These are phyloP conservation scores for Paramecium sexaurelia DNA, from an alignment of 73 alveolate species.

Conservation along the genomic window DNA sequence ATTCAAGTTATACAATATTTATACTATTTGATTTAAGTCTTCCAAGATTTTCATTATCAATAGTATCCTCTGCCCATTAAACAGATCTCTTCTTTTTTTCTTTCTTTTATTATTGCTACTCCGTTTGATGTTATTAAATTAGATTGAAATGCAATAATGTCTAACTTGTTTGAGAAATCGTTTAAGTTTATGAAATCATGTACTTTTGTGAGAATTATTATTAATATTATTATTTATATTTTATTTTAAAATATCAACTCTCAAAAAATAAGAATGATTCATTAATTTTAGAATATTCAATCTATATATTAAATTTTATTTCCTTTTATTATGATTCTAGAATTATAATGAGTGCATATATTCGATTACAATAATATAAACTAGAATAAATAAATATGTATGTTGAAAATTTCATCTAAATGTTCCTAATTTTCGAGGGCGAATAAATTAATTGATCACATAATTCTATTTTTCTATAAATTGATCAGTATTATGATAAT, in stretches of 20 bases:
- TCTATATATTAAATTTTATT: no score
- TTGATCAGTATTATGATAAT: not conserved
- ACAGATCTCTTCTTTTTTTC: constrained; percentile 39
- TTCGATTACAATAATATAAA: not conserved
- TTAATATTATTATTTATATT: not conserved
- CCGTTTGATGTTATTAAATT: not conserved
- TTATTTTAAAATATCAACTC: not conserved
- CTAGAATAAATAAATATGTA: not conserved
- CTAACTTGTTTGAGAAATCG: not conserved
- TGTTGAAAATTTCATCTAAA: not conserved
- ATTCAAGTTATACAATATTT: not conserved
- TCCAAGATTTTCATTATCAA: constrained; percentile 65
- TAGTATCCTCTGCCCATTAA: constrained; percentile 65
- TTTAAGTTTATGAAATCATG: not conserved
- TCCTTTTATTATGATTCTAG: no score
- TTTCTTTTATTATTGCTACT: constrained; percentile 2
- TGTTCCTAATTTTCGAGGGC: constrained; percentile 11
- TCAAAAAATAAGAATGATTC: no score
- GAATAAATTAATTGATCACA: not conserved
- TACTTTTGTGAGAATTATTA: not conserved
- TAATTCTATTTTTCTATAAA: not conserved
- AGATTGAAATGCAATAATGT: not conserved
- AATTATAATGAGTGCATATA: not conserved
- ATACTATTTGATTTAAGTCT: constrained; percentile 57
- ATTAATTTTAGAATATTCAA: no score